phyloP scores from a whole-genome alignment of 1,139 yeast genomes.

The Scheffersomyces quercinus region DNA sequence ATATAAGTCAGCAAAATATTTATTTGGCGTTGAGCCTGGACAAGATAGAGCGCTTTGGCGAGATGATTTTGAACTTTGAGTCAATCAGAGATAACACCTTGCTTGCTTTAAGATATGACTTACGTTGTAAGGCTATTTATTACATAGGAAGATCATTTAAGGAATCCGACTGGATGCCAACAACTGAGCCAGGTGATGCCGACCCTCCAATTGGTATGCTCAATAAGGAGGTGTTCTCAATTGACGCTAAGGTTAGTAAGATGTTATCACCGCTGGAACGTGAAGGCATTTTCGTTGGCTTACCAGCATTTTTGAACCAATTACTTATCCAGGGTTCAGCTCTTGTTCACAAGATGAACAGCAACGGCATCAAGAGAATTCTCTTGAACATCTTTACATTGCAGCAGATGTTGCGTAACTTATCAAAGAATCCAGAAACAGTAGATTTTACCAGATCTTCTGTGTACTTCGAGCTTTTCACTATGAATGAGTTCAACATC shows the following conservation, averaged over 20 bases:
- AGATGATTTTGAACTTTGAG: conserved; percentile 45
- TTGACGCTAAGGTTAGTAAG: conserved; percentile 43
- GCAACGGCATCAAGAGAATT: conserved; percentile 66
- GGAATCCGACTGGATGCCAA: conserved; percentile 44
- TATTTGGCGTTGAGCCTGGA: conserved; percentile 39
- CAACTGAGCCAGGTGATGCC: conserved; percentile 60
- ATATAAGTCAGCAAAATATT: conserved; percentile 24
- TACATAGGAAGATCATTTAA: conserved; percentile 52
- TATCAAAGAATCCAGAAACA: conserved; percentile 56
- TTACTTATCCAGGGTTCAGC: conserved; percentile 63
- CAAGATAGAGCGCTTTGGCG: conserved; percentile 49
- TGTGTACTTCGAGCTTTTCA: conserved; percentile 58
- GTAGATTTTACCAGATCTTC: conserved; percentile 61
- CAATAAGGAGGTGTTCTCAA: conserved; percentile 57
- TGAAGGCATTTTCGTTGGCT: conserved; percentile 48
- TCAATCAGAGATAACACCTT: conserved; percentile 50
- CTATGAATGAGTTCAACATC: conserved; percentile 40
- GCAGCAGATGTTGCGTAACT: conserved; percentile 73
- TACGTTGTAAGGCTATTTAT: conserved; percentile 62
- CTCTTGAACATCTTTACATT: conserved; percentile 68
- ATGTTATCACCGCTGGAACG: conserved; percentile 29
- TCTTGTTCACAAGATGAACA: conserved; percentile 55
- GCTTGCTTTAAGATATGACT: conserved; percentile 63
- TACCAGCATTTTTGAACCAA: conserved; percentile 57
- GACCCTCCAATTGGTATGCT: conserved; percentile 61